These are phyloP conservation scores for Chlorophyllum brunneum DNA, from an alignment of 768 basidiomycete genomes.

Conservation along the genomic window DNA sequence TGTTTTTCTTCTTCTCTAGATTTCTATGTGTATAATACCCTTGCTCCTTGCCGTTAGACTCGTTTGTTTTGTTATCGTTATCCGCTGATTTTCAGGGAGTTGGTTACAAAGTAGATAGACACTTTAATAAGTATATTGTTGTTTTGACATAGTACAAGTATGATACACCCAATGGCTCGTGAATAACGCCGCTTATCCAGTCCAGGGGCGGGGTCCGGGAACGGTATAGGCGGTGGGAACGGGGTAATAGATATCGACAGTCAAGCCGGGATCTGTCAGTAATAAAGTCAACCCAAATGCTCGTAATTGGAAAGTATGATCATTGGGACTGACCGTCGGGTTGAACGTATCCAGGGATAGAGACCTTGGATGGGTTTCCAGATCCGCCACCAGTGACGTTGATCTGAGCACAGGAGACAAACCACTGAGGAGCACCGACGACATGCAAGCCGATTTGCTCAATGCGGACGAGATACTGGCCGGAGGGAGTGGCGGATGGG, in stretches of 20 bases:
- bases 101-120: too few relatives aligned
- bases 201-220: conserved; percentile 19
- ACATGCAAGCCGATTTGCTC: conserved; percentile 46
- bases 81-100: too few relatives aligned
- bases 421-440: conserved; percentile 42
- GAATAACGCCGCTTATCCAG: neutral
- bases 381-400: conserved; percentile 38
- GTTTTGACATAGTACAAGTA: too few relatives aligned
- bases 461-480: conserved; percentile 44
- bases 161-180: too few relatives aligned
- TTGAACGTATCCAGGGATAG: conserved; percentile 46
- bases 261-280: conserved; percentile 22
- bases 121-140: too few relatives aligned
- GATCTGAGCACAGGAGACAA: conserved; percentile 47
- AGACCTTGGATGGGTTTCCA: conserved; percentile 41
- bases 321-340: conserved; percentile 28
- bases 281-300: neutral
- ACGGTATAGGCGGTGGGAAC: conserved; percentile 24
- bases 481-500: conserved; percentile 37
- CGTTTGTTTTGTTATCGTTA: too few relatives aligned
- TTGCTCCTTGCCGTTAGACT: too few relatives aligned
- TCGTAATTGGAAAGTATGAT: neutral
- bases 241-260: conserved; percentile 25
- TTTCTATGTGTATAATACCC: too few relatives aligned
- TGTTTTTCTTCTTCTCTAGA: too few relatives aligned